These are phyloP conservation scores for Plasmodium yoelii DNA, from an alignment of 169 alveolate species.

Conservation along the genomic window DNA sequence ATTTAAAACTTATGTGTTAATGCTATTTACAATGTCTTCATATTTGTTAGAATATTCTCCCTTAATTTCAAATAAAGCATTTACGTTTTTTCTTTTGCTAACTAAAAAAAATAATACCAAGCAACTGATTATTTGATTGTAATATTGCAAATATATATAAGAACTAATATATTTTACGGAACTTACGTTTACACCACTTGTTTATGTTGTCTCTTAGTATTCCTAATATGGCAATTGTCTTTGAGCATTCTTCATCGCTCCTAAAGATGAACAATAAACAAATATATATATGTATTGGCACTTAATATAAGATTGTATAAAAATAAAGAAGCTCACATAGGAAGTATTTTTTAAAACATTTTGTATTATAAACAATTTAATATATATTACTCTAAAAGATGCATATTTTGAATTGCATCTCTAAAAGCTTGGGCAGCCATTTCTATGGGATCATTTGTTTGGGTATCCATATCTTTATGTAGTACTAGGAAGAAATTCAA, in stretches of 20 bases:
- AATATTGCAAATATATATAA: neutral
- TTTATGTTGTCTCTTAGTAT: slow-evolving; percentile 67
- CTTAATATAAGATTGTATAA: neutral
- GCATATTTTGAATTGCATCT: slow-evolving; percentile 77
- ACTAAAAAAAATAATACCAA: slow-evolving; percentile 16
- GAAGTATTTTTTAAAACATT: slow-evolving; percentile 8
- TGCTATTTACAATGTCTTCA: slow-evolving; percentile 58
- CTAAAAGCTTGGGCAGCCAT: slow-evolving; percentile 77
- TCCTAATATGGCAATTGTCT: slow-evolving; percentile 71
- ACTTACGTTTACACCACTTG: slow-evolving; percentile 75
- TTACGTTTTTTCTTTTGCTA: slow-evolving; percentile 73
- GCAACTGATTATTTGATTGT: neutral
- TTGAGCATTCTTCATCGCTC: slow-evolving; percentile 73
- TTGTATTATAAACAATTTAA: neutral
- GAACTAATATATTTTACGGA: neutral
- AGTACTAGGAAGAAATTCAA: slow-evolving; percentile 29
- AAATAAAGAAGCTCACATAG: neutral
- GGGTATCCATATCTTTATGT: slow-evolving; percentile 59
- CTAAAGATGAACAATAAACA: slow-evolving; percentile 27
- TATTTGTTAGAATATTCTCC: slow-evolving; percentile 62
- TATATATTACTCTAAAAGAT: slow-evolving; percentile 75
- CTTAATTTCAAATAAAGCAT: slow-evolving; percentile 73
- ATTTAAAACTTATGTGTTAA: slow-evolving; percentile 35
- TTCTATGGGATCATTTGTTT: slow-evolving; percentile 58
- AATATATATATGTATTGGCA: neutral